Conservation (phyloP, 495 filamentous ascomycete species). For the Emericellopsis terricola region DNA sequence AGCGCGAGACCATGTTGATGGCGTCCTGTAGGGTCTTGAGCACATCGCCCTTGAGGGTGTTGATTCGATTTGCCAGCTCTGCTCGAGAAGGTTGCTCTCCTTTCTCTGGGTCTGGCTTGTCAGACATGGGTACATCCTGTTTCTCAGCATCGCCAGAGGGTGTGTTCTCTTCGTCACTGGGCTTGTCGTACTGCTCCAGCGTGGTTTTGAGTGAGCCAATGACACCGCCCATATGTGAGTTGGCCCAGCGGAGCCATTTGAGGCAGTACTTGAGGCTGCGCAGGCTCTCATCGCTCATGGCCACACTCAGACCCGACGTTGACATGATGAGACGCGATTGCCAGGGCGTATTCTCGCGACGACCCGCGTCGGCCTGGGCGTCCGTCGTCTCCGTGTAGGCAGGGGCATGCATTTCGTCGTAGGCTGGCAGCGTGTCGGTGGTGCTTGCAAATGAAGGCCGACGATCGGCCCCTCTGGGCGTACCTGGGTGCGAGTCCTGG, state of each 20-base stretch:
- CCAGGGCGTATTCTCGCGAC: constrained; percentile 37
- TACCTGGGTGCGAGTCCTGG: constrained; percentile 4
- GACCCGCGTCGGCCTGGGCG: constrained; percentile 5
- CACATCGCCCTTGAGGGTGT: constrained; percentile 52
- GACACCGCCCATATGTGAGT: constrained; percentile 50
- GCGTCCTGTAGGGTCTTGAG: constrained; percentile 58
- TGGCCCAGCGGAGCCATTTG: constrained; percentile 56
- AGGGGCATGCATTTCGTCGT: constrained; percentile 57
- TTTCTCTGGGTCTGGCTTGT: too few relatives aligned
- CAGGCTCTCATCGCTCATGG: constrained; percentile 72
- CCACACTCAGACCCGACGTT: constrained; percentile 68
- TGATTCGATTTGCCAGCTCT: constrained; percentile 39
- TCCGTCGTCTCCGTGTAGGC: constrained; percentile 38
- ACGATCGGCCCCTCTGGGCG: constrained; percentile 6
- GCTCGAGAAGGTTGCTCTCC: constrained; percentile 11
- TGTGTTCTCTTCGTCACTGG: constrained; percentile 22
- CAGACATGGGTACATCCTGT: constrained; percentile 5
- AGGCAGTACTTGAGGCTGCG: constrained; percentile 62
- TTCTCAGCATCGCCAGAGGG: constrained; percentile 8
- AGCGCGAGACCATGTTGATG: constrained; percentile 62
- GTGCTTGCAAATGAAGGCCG: constrained; percentile 27
- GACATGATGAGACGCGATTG: constrained; percentile 62
- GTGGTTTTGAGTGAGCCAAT: constrained; percentile 49
- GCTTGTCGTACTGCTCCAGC: constrained; percentile 57
- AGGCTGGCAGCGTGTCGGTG: constrained; percentile 56